A percentile compares a stretch with the other conserved stretches of the same genome.
phyloP scores from a whole-genome alignment of 768 basidiomycete genomes.

The Galerina sulciceps region DNA sequence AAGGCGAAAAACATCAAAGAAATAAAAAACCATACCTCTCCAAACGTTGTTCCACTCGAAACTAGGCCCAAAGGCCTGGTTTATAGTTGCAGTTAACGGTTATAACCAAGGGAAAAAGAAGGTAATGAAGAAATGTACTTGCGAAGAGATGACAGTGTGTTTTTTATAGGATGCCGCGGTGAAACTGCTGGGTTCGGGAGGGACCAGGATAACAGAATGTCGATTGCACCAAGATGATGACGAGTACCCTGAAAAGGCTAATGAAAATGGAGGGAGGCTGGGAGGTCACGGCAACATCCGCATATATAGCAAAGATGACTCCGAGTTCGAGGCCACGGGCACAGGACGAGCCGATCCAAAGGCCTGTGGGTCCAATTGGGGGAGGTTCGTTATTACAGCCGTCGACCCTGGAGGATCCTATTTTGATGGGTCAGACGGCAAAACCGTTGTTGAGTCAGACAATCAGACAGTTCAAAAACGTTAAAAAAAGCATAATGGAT shows the following conservation, averaged over 20 bases:
- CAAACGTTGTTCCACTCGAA: not conserved
- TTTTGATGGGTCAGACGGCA: not conserved
- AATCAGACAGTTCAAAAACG: constrained; percentile 1
- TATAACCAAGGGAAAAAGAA: not conserved
- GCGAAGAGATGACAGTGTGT: not conserved
- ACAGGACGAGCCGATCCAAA: constrained; percentile 1
- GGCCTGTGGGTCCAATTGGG: not conserved
- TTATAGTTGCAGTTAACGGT: not conserved
- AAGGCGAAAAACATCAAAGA: constrained; percentile 7
- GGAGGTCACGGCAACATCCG: constrained; percentile 14
- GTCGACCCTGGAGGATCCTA: constrained; percentile 8
- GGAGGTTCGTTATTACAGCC: not conserved
- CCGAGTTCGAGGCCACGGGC: constrained; percentile 4
- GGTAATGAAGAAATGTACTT: not conserved
- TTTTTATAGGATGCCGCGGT: not conserved
- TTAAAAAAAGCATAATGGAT: constrained; percentile 4
- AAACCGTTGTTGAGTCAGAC: not conserved
- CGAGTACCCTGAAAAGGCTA: constrained; percentile 15
- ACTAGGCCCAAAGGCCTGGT: not conserved
- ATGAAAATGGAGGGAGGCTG: constrained; percentile 3
- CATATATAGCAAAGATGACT: constrained; percentile 4
- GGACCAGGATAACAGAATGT: not conserved
- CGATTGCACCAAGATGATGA: constrained; percentile 6
- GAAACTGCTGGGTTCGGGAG: not conserved
- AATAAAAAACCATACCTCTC: not conserved